Conservation (phyloP, 2,329 filamentous ascomycete species). For the Fusarium citri region DNA sequence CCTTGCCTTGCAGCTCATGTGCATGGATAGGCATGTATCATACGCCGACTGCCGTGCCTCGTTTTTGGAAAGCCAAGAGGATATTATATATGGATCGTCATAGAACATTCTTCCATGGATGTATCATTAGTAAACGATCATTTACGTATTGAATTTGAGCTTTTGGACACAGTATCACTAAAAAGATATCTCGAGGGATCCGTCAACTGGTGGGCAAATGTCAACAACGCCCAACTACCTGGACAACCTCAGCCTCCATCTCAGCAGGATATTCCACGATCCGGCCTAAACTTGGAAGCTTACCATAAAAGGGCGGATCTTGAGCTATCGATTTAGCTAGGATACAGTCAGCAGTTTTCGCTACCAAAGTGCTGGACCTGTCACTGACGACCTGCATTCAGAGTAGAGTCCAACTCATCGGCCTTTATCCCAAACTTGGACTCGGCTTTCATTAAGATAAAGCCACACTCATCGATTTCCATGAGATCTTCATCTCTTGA, state of each 20-base stretch:
- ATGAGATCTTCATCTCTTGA: constrained; percentile 27
- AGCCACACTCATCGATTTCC: constrained; percentile 3
- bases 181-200: neutral
- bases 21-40: neutral
- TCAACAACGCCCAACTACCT: neutral
- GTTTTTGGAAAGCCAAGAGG: neutral
- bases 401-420: neutral
- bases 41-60: constrained; percentile 2
- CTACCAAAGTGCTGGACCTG: constrained; percentile 11
- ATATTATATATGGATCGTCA: constrained; percentile 6
- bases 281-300: neutral
- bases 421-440: constrained; percentile 6
- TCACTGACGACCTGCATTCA: constrained; percentile 1
- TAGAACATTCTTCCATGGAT: neutral
- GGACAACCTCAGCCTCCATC: neutral
- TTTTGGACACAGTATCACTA: neutral
- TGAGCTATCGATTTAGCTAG: constrained; percentile 7
- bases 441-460: neutral
- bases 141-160: neutral
- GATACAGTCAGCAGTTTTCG: constrained; percentile 28
- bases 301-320: neutral
- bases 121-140: neutral
- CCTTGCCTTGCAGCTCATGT: neutral
- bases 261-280: neutral
- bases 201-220: neutral